Percentiles rank a stretch among this genome's conserved stretches.
Conservation (phyloP, 345 rosid genomes). For the Heritiera littoralis region DNA sequence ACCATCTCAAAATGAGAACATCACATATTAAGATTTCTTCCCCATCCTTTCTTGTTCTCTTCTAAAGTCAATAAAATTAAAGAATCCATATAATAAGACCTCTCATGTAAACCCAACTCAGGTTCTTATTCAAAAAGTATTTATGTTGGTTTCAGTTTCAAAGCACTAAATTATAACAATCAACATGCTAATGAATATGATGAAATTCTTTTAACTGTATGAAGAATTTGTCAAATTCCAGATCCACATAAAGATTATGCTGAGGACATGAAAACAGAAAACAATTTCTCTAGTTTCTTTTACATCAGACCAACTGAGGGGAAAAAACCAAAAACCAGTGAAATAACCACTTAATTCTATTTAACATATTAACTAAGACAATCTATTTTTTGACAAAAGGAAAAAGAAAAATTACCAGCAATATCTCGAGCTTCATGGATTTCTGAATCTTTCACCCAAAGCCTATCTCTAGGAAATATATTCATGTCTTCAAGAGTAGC, state of each 20-base stretch:
- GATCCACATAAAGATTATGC: not conserved
- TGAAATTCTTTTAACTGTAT: not conserved
- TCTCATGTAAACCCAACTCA: not conserved
- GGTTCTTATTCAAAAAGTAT: not conserved
- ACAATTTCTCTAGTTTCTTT: not conserved
- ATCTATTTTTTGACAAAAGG: not conserved
- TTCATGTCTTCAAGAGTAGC: slow-evolving; percentile 96
- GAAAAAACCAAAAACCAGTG: not conserved
- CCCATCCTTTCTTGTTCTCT: not conserved
- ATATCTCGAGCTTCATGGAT: slow-evolving; percentile 92
- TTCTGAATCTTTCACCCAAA: slow-evolving; percentile 97
- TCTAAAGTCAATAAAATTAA: no score
- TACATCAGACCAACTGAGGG: not conserved
- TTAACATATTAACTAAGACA: not conserved
- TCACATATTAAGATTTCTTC: not conserved
- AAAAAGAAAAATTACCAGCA: slow-evolving; percentile 65
- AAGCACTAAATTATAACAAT: not conserved
- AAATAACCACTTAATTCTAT: slow-evolving; percentile 3
- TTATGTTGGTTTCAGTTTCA: not conserved
- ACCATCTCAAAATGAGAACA: not conserved
- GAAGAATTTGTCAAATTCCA: not conserved
- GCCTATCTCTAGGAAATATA: slow-evolving; percentile 91
- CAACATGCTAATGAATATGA: not conserved
- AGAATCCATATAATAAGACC: no score
- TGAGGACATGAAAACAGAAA: not conserved